A percentile compares a stretch with the other conserved stretches of the same genome.
phyloP scores from a whole-genome alignment of 129 eudicot genomes.

The Apium graveolens region DNA sequence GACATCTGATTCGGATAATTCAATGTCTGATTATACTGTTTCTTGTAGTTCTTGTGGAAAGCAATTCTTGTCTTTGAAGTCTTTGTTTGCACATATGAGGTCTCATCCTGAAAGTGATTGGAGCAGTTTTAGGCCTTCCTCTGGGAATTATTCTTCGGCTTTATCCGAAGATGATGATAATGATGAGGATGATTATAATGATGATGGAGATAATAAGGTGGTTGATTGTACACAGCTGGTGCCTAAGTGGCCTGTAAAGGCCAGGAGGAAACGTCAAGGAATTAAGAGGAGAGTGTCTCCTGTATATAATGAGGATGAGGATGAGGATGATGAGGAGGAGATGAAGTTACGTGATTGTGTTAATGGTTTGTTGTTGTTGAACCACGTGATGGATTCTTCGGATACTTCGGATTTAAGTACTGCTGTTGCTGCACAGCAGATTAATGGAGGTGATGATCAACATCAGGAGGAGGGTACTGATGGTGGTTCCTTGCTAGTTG shows the following conservation, averaged over 20 bases:
- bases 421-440: not conserved
- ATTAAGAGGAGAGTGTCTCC: not conserved
- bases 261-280: slow-evolving; percentile 25
- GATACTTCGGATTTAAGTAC: not conserved
- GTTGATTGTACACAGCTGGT: slow-evolving; percentile 27
- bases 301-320: too few species aligned
- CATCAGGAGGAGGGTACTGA: slow-evolving; percentile 19
- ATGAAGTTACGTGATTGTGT: slow-evolving; percentile 22
- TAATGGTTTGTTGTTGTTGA: slow-evolving; percentile 32
- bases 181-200: not conserved
- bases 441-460: not conserved
- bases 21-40: not conserved
- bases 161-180: not conserved
- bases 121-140: slow-evolving; percentile 54
- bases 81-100: slow-evolving; percentile 72
- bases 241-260: slow-evolving; percentile 37
- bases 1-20: not conserved
- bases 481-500: slow-evolving; percentile 15
- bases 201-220: not conserved
- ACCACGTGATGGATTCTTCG: not conserved
- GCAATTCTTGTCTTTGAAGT: slow-evolving; percentile 39
- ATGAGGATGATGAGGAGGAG: slow-evolving; percentile 16
- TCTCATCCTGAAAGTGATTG: slow-evolving; percentile 65
- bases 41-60: slow-evolving; percentile 32
- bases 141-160: not conserved